Conservation (phyloP, 2,329 filamentous ascomycete genomes). For the Fusarium lyarnte region DNA sequence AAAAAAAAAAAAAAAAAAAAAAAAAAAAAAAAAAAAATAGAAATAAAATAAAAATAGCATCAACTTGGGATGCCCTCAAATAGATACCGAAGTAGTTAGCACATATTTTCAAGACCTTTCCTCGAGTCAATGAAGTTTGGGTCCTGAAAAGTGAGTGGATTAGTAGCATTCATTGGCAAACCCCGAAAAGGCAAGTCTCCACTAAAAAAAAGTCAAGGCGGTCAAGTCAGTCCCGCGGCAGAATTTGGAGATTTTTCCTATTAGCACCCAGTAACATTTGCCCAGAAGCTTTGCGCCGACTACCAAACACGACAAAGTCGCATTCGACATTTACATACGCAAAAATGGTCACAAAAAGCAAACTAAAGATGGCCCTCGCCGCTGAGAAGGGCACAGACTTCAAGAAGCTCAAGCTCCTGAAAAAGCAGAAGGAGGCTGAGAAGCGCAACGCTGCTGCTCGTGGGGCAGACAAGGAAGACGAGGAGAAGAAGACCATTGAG, state of each 20-base stretch:
- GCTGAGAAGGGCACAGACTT: constrained; percentile 65
- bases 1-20: too few relatives aligned
- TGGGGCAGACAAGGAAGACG: constrained; percentile 46
- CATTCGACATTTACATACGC: constrained; percentile 7
- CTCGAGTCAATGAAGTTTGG: not conserved
- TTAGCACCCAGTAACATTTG: constrained; percentile 31
- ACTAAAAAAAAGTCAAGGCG: constrained; percentile 44
- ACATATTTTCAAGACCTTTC: not conserved
- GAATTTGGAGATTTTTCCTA: constrained; percentile 47
- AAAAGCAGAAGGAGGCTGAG: constrained; percentile 56
- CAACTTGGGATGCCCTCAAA: not conserved
- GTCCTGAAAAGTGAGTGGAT: not conserved
- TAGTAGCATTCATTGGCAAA: not conserved
- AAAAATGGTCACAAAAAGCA: constrained; percentile 57
- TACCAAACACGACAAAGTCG: constrained; percentile 20
- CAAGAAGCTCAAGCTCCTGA: constrained; percentile 61
- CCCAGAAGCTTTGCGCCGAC: constrained; percentile 27
- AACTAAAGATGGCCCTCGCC: constrained; percentile 63
- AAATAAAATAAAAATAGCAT: fast-evolving
- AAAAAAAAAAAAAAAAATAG: too few relatives aligned
- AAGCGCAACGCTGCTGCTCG: constrained; percentile 48
- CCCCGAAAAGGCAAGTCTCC: constrained; percentile 13
- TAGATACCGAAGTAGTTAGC: not conserved
- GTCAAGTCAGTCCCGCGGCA: constrained; percentile 40
- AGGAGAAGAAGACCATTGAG: constrained; percentile 48